A percentile compares a stretch with the other conserved stretches of the same genome.
Conservation (phyloP, 345 rosid genomes). For the Hibiscus trionum region DNA sequence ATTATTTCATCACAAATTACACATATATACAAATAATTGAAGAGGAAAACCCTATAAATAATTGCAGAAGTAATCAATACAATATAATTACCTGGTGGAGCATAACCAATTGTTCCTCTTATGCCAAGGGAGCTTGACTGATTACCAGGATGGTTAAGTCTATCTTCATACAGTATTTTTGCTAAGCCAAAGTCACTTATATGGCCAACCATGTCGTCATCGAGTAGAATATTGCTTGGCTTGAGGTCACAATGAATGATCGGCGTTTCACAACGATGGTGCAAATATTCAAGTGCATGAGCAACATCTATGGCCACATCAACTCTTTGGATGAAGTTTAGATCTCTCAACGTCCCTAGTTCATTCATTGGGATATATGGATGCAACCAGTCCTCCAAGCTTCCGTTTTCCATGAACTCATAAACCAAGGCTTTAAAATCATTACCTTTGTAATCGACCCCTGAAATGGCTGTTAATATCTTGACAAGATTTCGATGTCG, state of each 20-base stretch:
- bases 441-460: background rate
- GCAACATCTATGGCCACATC: background rate
- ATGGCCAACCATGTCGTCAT: background rate
- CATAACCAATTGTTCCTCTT: too few relatives aligned
- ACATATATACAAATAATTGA: too few relatives aligned
- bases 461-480: background rate
- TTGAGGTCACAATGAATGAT: background rate
- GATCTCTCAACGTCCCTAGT: background rate
- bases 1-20: too few relatives aligned
- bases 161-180: too few relatives aligned
- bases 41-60: too few relatives aligned
- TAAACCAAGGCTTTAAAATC: background rate
- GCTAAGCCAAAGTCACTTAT: background rate
- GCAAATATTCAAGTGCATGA: background rate
- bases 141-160: too few relatives aligned
- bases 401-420: background rate
- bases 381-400: background rate
- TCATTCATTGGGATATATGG: background rate
- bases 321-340: background rate
- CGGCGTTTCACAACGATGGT: background rate
- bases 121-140: too few relatives aligned
- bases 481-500: background rate
- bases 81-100: too few relatives aligned
- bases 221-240: background rate
- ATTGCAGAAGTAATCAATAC: too few relatives aligned